phyloP scores from a whole-genome alignment of 495 filamentous ascomycete genomes.

The Clohesyomyces aquaticus region DNA sequence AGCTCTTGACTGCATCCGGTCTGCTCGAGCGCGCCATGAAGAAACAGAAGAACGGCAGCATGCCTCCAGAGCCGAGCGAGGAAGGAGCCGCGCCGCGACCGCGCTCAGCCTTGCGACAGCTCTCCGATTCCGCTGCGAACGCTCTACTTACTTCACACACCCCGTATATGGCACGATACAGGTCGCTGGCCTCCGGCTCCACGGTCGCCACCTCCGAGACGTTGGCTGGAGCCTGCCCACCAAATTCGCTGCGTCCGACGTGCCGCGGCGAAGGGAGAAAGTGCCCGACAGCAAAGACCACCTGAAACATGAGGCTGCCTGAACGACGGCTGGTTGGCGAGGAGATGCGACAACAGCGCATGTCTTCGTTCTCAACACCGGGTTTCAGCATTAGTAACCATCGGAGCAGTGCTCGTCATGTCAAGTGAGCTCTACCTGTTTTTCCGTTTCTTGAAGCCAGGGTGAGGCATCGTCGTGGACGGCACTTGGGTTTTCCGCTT shows the following conservation, averaged over 20 bases:
- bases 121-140: background rate
- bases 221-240: no score
- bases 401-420: constrained; percentile 12
- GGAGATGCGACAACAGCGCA: constrained; percentile 12
- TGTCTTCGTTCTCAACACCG: background rate
- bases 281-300: constrained; percentile 25
- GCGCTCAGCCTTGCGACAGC: background rate
- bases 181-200: constrained; percentile 7
- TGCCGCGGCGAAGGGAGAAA: constrained; percentile 2
- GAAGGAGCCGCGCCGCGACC: no score
- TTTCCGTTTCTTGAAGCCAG: constrained; percentile 13
- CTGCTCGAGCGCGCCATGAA: no score
- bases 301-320: constrained; percentile 32
- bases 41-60: no score
- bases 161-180: background rate
- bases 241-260: background rate
- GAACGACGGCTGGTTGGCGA: constrained; percentile 19
- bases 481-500: no score
- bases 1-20: no score
- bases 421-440: no score
- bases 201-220: no score
- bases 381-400: constrained; percentile 16
- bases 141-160: no score
- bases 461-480: no score
- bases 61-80: no score